phyloP scores from a whole-genome alignment of 2,329 filamentous ascomycete species.

The Exophiala dermatitidis region DNA sequence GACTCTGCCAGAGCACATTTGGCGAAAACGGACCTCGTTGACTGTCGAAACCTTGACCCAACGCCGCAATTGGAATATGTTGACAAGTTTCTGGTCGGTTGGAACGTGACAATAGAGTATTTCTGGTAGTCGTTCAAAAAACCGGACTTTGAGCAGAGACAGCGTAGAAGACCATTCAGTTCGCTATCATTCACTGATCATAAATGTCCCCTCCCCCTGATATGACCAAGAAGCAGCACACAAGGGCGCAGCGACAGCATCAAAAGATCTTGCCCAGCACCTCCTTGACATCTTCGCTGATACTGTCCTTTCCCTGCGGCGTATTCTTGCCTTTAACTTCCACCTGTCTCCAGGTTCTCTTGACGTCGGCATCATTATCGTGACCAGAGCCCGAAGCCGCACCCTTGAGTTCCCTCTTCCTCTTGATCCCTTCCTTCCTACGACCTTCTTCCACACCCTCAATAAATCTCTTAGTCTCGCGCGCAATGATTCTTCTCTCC shows the following conservation, averaged over 20 bases:
- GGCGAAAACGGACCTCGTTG: constrained; percentile 39
- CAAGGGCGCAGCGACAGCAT: constrained; percentile 2
- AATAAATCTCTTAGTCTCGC: constrained; percentile 40
- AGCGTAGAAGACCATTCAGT: no score
- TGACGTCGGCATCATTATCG: constrained; percentile 15
- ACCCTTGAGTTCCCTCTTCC: constrained; percentile 38
- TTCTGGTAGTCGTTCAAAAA: constrained; percentile 28
- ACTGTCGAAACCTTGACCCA: constrained; percentile 24
- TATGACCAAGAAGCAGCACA: no score
- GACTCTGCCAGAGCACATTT: constrained; percentile 38
- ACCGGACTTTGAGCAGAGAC: constrained; percentile 8
- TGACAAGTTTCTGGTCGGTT: constrained; percentile 28
- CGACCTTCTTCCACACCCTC: constrained; percentile 34
- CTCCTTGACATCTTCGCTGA: constrained; percentile 38
- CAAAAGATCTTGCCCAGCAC: constrained; percentile 44
- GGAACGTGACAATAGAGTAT: constrained; percentile 28
- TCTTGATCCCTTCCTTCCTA: constrained; percentile 37
- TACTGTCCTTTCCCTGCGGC: constrained; percentile 25
- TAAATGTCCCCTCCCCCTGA: no score
- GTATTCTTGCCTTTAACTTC: constrained; percentile 30
- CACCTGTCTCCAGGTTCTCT: constrained; percentile 38
- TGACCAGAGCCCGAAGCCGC: background rate
- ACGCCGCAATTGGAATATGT: constrained; percentile 5
- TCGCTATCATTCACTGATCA: no score
- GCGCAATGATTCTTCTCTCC: constrained; percentile 37